Evolutionary conservation across 2,329 filamentous ascomycete genomes (phyloP).

Genomic region (Xylariaceae sp.): DNA sequence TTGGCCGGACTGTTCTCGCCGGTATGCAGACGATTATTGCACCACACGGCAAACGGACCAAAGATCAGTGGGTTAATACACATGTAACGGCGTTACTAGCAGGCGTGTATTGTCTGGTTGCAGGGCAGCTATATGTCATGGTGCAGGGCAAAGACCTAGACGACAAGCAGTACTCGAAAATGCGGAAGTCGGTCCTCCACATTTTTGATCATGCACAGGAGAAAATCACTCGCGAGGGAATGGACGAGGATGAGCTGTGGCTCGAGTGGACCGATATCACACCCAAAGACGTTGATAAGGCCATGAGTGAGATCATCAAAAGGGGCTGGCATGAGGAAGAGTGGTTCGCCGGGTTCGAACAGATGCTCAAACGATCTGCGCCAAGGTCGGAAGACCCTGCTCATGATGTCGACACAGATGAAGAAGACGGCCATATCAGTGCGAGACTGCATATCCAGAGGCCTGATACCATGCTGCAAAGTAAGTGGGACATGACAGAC

Average conservation of each 20-base stretch:
- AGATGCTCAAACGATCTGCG: slow-evolving; percentile 41
- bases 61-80: slow-evolving; percentile 45
- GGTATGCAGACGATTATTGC: slow-evolving; percentile 58
- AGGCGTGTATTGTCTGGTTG: slow-evolving; percentile 56
- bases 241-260: slow-evolving; percentile 47
- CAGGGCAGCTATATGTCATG: slow-evolving; percentile 43
- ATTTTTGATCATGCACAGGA: slow-evolving; percentile 39
- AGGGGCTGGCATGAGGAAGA: slow-evolving; percentile 54
- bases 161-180: slow-evolving; percentile 41
- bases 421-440: slow-evolving; percentile 33
- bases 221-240: slow-evolving; percentile 35
- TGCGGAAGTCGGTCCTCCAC: slow-evolving; percentile 43
- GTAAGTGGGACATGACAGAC: slow-evolving; percentile 63
- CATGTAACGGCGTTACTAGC: slow-evolving; percentile 53
- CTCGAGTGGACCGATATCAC: slow-evolving; percentile 47
- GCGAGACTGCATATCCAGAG: slow-evolving; percentile 42
- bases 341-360: slow-evolving; percentile 57
- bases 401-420: slow-evolving; percentile 33
- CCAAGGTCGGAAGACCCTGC: slow-evolving; percentile 25
- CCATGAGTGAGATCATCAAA: slow-evolving; percentile 54
- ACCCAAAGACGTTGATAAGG: slow-evolving; percentile 54
- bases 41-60: slow-evolving; percentile 39
- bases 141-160: slow-evolving; percentile 37
- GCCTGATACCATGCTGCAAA: slow-evolving; percentile 69
- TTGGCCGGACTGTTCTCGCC: slow-evolving; percentile 68